A percentile compares a stretch with the other conserved stretches of the same genome.
phyloP scores from a whole-genome alignment of 1,284 basidiomycete genomes.

The Leccinum griseonigrum region DNA sequence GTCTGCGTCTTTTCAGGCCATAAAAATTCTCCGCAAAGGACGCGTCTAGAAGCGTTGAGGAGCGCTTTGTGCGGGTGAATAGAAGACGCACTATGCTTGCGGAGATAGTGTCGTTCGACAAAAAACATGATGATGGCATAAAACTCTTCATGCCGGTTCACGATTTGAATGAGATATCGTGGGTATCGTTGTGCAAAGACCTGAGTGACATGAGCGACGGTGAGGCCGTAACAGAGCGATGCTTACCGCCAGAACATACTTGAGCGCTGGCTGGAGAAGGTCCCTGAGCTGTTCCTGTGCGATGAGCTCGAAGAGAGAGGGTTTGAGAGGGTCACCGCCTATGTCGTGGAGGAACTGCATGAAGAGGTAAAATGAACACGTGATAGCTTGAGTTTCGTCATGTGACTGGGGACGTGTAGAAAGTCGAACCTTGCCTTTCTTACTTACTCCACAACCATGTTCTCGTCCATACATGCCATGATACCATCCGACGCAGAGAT shows the following conservation, averaged over 20 bases:
- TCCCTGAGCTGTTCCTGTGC: constrained; percentile 95
- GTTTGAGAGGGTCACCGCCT: constrained; percentile 72
- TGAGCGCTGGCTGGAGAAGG: constrained; percentile 91
- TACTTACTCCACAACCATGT: constrained; percentile 33
- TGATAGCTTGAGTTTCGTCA: constrained; percentile 30
- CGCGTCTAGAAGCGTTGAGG: constrained; percentile 51
- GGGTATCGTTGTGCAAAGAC: constrained; percentile 96
- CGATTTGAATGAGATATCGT: constrained; percentile 86
- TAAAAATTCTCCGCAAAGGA: constrained; percentile 95
- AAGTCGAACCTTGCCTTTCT: constrained; percentile 3
- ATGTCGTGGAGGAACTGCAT: constrained; percentile 85
- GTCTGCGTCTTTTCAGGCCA: constrained; percentile 76
- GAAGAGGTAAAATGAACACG: constrained; percentile 9
- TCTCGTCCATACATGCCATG: constrained; percentile 58
- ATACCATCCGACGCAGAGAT: constrained; percentile 67
- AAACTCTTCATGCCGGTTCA: constrained; percentile 96
- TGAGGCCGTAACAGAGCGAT: not conserved
- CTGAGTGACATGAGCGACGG: constrained; percentile 38
- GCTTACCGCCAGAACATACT: constrained; percentile 89
- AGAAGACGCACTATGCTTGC: constrained; percentile 63
- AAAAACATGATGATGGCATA: constrained; percentile 87
- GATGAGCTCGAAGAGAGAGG: constrained; percentile 93
- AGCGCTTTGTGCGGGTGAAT: not conserved
- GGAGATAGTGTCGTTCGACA: constrained; percentile 90
- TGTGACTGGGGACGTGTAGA: constrained; percentile 5